Evolutionary conservation across 441 rosid species (phyloP).

Genomic region (Lepidium campestre): DNA sequence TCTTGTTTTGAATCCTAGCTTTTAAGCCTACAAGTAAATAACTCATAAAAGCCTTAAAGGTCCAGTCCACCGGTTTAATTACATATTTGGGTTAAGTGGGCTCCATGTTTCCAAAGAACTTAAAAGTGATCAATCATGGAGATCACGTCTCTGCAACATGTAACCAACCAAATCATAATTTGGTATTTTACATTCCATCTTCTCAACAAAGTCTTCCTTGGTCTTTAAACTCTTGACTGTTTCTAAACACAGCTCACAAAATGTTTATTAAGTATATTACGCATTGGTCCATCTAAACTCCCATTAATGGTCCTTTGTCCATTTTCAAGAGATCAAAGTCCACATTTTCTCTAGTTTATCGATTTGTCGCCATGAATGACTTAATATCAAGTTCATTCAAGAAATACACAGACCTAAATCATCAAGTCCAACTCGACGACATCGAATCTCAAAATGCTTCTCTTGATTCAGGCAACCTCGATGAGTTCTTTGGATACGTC

Average conservation of each 20-base stretch:
- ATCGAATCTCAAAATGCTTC: constrained; percentile 33
- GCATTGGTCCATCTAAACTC: neutral
- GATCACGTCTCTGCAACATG: constrained; percentile 29
- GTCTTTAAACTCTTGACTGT: constrained; percentile 13
- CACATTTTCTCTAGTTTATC: neutral
- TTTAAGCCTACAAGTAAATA: neutral
- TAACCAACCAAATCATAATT: constrained; percentile 23
- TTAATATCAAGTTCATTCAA: constrained; percentile 52
- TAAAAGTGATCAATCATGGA: constrained; percentile 6
- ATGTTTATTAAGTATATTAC: constrained; percentile 1
- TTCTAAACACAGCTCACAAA: constrained; percentile 21
- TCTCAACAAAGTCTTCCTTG: constrained; percentile 9
- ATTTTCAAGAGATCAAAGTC: neutral
- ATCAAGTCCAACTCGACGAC: constrained; percentile 35
- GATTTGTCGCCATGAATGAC: constrained; percentile 37
- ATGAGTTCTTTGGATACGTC: constrained; percentile 46
- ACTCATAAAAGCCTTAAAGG: neutral
- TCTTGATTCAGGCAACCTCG: constrained; percentile 37
- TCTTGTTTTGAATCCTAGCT: neutral
- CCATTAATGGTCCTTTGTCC: neutral
- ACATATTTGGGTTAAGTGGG: constrained; percentile 10
- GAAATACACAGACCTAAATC: constrained; percentile 41
- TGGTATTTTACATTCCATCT: neutral
- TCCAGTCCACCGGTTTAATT: neutral
- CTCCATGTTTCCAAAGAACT: constrained; percentile 21